Conservation (phyloP, 176 grass and related monocot genomes). For the Puccinellia tenuiflora region DNA sequence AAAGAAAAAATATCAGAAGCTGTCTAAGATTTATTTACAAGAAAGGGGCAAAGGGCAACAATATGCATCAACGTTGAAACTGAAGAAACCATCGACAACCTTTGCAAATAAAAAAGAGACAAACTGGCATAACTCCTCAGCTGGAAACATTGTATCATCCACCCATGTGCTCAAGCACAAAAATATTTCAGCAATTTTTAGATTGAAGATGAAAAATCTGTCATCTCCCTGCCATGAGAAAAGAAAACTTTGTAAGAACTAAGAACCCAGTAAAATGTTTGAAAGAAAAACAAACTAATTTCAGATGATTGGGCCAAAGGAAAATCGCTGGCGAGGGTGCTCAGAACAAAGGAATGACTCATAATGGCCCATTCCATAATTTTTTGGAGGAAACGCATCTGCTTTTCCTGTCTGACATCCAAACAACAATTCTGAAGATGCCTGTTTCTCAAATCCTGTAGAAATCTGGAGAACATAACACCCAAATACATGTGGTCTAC, state of each 20-base stretch:
- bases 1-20: background rate
- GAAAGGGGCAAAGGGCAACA: background rate
- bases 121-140: slow-evolving; percentile 58
- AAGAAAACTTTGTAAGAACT: slow-evolving; percentile 7
- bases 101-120: slow-evolving; percentile 45
- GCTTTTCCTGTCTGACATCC: background rate
- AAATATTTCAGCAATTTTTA: slow-evolving; percentile 69
- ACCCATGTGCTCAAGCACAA: slow-evolving; percentile 46
- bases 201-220: slow-evolving; percentile 56
- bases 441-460: background rate
- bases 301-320: background rate
- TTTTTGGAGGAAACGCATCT: background rate
- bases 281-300: background rate
- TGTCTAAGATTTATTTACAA: background rate
- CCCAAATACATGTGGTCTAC: background rate
- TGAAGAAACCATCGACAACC: slow-evolving; percentile 21
- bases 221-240: slow-evolving; percentile 61
- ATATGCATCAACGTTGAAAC: background rate
- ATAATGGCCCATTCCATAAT: background rate
- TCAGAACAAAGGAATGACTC: background rate
- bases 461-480: background rate
- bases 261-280: background rate
- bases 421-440: background rate
- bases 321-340: background rate
- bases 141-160: slow-evolving; percentile 33